phyloP scores from a whole-genome alignment of 805 yeast genomes.

The Torulaspora quercuum region DNA sequence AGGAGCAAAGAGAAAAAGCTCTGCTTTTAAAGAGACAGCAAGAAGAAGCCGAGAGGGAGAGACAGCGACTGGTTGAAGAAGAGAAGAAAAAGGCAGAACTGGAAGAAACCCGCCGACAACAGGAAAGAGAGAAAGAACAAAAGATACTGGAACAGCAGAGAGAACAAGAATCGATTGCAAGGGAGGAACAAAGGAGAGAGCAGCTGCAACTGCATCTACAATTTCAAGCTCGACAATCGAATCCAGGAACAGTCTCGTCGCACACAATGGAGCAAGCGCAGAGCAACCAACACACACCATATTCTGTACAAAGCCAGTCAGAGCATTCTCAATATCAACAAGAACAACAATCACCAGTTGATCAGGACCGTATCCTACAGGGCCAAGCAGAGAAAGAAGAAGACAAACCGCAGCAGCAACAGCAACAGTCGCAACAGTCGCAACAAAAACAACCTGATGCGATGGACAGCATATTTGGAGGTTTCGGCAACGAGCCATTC shows the following conservation, averaged over 20 bases:
- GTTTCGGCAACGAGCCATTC: conserved; percentile 30
- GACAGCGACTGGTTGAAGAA: conserved; percentile 14
- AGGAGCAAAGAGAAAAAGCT: conserved; percentile 15
- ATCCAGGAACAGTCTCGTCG: no score
- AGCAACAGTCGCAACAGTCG: conserved; percentile 12
- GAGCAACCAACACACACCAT: no score
- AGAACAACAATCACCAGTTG: conserved; percentile 12
- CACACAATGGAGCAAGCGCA: no score
- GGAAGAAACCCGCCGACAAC: conserved; percentile 16
- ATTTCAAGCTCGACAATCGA: no score
- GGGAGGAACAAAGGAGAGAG: conserved; percentile 18
- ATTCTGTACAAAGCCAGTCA: no score
- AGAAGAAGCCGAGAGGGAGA: conserved; percentile 20
- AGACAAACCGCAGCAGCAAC: conserved; percentile 10
- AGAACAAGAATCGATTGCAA: conserved; percentile 10
- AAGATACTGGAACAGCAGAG: conserved; percentile 8
- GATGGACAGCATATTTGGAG: conserved; percentile 30
- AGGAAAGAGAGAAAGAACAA: conserved; percentile 17
- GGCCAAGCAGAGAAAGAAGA: conserved; percentile 8
- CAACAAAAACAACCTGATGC: conserved; percentile 9
- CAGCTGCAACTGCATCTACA: conserved; percentile 31
- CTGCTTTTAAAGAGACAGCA: conserved; percentile 12
- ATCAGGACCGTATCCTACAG: conserved; percentile 11
- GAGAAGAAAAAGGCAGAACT: conserved; percentile 10
- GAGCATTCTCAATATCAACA: conserved; percentile 16